Evolutionary conservation across 2,329 filamentous ascomycete species (phyloP), one percentile per base, ranked within the genome.

Genomic region (Hansfordia pulvinata): DNA sequence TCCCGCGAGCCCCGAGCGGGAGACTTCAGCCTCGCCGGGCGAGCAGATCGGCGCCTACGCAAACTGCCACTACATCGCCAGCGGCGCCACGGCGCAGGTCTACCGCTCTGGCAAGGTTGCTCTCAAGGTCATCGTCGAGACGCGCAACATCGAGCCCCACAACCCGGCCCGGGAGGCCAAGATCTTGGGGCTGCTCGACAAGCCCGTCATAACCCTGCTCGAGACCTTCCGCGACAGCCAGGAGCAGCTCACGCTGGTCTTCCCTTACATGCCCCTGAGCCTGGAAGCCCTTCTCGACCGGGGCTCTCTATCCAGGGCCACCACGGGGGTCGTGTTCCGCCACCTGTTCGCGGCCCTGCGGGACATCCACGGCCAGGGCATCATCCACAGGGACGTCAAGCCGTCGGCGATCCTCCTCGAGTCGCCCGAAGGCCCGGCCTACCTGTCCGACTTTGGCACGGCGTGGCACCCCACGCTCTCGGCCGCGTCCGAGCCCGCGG

Each of bases 321-420:
- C 50, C 6, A 35, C 58, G 10, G 45, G 47, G 12, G 39, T 44
- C 13, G 70, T 60, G 49, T 90, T 64, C 52, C 54, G 31, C 8
- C 75, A 86, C 38, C 45, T 90, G 6, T 79, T 94, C 44, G 49
- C 54, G 4, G 86, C 72, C 4, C 64, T 98, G 3, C 56, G 55
- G 2, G 65, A 80, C 39, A 60, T 94, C 3, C 90, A 98, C 47
- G 39, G 50, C 6, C 55, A 71, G 14, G 78, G 73, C 6, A 85
- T 98, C 31, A 78, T 98, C 29, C 90, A 98, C 49, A 76, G 90
- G 30, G 90, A 98, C 45, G 60, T 98, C 46, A 98, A 98, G 45
- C 90, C 90, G 1, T 85, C 84, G 0, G 93, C 93, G 28, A 66
- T 98, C 19, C 60, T 94, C 7, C 64, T 93, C 23, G 58, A 65